These are phyloP conservation scores for Heterococcus sp. DNA, from an alignment of 108 stramenopile species.

Conservation along the genomic window DNA sequence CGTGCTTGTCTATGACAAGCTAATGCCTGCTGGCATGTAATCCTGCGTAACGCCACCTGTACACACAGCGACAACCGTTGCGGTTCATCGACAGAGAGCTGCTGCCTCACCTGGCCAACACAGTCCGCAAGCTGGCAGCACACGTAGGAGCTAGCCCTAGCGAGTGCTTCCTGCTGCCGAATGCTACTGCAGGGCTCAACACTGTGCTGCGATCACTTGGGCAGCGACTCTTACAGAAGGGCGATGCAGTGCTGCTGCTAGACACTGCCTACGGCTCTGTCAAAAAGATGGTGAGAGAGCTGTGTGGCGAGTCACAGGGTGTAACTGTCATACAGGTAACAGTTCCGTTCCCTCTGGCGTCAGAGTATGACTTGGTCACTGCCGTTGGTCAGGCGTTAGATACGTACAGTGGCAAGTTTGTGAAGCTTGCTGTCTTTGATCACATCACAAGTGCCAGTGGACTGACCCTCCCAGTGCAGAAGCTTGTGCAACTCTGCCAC, in stretches of 20 bases:
- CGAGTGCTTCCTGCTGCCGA: not conserved
- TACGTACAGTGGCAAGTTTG: not conserved
- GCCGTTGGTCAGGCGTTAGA: not conserved
- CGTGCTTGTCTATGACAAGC: no score
- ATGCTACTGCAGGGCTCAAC: constrained; percentile 24
- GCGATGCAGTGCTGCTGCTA: not conserved
- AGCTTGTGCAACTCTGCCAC: not conserved
- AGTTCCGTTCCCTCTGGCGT: not conserved
- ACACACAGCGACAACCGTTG: constrained; percentile 19
- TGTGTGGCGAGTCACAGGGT: not conserved
- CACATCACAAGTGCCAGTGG: not conserved
- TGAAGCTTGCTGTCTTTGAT: not conserved
- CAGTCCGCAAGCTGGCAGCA: not conserved
- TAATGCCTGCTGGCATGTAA: no score
- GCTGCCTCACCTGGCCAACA: constrained; percentile 13
- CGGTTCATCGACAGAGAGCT: constrained; percentile 15
- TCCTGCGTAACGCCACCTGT: no score
- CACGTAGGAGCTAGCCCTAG: not conserved
- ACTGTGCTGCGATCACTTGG: not conserved
- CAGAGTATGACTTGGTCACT: not conserved
- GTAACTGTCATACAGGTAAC: not conserved
- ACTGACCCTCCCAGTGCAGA: not conserved
- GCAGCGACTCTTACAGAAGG: not conserved
- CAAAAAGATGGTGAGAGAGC: constrained; percentile 13
- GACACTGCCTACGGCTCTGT: constrained; percentile 15